Percentiles rank a stretch among this genome's conserved stretches.
phyloP scores from a whole-genome alignment of 2,329 filamentous ascomycete species.

The Penicillium sp. region DNA sequence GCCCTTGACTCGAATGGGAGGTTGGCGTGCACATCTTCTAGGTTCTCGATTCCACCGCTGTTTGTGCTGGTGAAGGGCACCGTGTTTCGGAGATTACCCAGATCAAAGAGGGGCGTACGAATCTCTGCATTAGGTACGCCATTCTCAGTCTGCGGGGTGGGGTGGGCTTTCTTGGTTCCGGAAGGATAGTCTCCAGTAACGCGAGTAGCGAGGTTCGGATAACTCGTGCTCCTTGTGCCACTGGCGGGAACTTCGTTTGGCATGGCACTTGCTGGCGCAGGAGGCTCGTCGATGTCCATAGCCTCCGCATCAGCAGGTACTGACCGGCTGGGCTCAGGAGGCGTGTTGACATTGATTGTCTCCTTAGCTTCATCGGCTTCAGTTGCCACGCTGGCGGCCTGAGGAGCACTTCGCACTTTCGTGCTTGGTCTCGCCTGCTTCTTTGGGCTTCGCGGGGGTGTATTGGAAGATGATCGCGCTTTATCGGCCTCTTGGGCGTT shows the following conservation, averaged over 20 bases:
- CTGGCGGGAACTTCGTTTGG: background rate
- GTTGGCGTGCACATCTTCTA: constrained; percentile 51
- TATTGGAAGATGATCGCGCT: constrained; percentile 24
- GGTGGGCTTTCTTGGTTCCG: constrained; percentile 12
- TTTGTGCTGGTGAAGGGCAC: constrained; percentile 48
- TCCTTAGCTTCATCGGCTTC: constrained; percentile 38
- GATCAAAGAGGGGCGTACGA: constrained; percentile 36
- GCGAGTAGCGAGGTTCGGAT: constrained; percentile 18
- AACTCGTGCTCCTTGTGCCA: constrained; percentile 10
- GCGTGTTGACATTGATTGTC: constrained; percentile 26
- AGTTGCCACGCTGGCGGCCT: constrained; percentile 36
- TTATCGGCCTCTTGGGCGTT: constrained; percentile 29
- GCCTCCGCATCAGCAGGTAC: constrained; percentile 32
- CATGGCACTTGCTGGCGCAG: constrained; percentile 9
- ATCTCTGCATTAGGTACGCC: constrained; percentile 7
- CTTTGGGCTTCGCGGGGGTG: constrained; percentile 32
- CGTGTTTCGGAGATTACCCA: constrained; percentile 50
- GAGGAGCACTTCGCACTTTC: constrained; percentile 29
- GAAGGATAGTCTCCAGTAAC: constrained; percentile 7
- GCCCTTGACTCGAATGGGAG: constrained; percentile 58
- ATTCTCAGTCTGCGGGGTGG: constrained; percentile 7
- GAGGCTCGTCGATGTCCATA: constrained; percentile 46
- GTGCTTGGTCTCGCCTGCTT: constrained; percentile 28
- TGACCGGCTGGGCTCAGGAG: constrained; percentile 14
- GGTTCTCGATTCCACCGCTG: constrained; percentile 48